Conservation (phyloP, 805 yeast genomes). For the Metschnikowia arizonensis region DNA sequence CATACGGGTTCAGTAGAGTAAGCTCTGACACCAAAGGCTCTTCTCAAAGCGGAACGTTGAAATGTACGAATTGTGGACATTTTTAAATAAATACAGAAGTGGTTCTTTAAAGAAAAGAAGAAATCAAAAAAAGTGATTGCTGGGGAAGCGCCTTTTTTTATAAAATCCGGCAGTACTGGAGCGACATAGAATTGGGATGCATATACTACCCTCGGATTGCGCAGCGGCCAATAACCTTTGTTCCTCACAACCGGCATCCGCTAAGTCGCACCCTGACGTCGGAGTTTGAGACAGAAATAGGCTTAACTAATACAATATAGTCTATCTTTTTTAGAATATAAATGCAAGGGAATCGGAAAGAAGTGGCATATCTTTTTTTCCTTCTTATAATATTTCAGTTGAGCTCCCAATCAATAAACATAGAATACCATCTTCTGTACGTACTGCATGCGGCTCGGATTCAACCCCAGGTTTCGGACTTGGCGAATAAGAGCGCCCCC, state of each 20-base stretch:
- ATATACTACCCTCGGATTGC: constrained; percentile 14
- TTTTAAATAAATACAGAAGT: constrained; percentile 11
- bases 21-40: constrained; percentile 21
- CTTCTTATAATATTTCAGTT: neutral
- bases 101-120: constrained; percentile 9
- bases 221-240: constrained; percentile 8
- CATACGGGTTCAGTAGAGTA: constrained; percentile 24
- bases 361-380: neutral
- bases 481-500: constrained; percentile 20
- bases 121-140: constrained; percentile 10
- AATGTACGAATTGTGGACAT: constrained; percentile 37
- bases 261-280: constrained; percentile 1
- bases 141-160: constrained; percentile 14
- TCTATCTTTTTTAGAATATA: neutral
- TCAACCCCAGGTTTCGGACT: constrained; percentile 24
- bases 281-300: neutral
- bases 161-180: constrained; percentile 6
- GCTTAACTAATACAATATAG: neutral
- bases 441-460: constrained; percentile 12
- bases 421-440: neutral
- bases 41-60: constrained; percentile 31
- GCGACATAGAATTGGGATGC: constrained; percentile 8
- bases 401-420: neutral
- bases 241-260: constrained; percentile 5
- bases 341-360: neutral